Percentiles rank a stretch among this genome's conserved stretches.
phyloP scores from a whole-genome alignment of 2,329 filamentous ascomycete species.

The Pseudogymnoascus sp. region DNA sequence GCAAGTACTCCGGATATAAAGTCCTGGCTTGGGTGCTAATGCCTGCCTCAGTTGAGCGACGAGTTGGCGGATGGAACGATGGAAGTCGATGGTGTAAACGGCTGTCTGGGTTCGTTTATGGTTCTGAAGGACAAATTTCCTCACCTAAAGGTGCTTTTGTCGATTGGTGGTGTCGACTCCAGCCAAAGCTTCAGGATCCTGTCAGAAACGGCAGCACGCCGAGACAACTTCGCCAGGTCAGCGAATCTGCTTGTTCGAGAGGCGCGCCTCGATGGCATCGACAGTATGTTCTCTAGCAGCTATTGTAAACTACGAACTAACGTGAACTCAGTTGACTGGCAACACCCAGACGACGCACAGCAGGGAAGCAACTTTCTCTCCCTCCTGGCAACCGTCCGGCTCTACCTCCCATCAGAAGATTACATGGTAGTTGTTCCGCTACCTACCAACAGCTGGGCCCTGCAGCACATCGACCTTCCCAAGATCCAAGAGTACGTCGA shows the following conservation, averaged over 20 bases:
- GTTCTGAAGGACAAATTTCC: slow-evolving; percentile 62
- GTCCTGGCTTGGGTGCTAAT: slow-evolving; percentile 12
- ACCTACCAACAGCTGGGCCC: slow-evolving; percentile 55
- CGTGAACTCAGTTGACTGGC: slow-evolving; percentile 61
- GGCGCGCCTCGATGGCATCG: slow-evolving; percentile 66
- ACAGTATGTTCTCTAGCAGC: slow-evolving; percentile 46
- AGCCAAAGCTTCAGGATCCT: slow-evolving; percentile 60
- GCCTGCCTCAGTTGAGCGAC: slow-evolving; percentile 56
- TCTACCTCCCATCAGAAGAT: slow-evolving; percentile 57
- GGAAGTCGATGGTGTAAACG: slow-evolving; percentile 61
- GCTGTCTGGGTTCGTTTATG: slow-evolving; percentile 65
- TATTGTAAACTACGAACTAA: background rate
- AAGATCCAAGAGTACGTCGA: slow-evolving; percentile 59
- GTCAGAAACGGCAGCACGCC: slow-evolving; percentile 48
- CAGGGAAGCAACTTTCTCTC: slow-evolving; percentile 64
- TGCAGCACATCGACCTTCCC: slow-evolving; percentile 61
- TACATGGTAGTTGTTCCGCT: slow-evolving; percentile 67
- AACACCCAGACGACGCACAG: slow-evolving; percentile 58
- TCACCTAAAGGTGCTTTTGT: slow-evolving; percentile 67
- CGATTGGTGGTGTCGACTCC: slow-evolving; percentile 61
- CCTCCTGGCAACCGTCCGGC: slow-evolving; percentile 57
- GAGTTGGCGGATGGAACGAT: slow-evolving; percentile 68
- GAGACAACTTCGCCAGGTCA: slow-evolving; percentile 63
- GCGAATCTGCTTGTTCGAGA: slow-evolving; percentile 59
- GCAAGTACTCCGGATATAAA: slow-evolving; percentile 40